These are phyloP conservation scores for Symbiodinium natans DNA, from an alignment of 73 alveolate species.

Conservation along the genomic window DNA sequence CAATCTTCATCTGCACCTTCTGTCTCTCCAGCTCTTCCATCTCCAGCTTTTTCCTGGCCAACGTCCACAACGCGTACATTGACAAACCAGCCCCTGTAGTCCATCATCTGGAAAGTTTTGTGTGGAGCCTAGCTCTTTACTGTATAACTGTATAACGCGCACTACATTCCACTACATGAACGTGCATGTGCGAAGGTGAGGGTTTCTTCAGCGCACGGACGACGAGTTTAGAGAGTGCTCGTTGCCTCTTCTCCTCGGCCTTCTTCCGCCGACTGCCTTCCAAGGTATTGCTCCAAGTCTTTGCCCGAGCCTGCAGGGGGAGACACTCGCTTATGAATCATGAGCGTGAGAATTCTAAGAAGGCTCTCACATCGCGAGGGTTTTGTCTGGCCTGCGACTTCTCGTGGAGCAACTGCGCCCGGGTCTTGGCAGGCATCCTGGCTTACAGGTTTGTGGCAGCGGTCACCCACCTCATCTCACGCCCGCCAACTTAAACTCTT, in stretches of 20 bases:
- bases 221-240: too few relatives aligned
- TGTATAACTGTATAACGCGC: too few relatives aligned
- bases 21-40: conserved; percentile 77
- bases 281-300: conserved; percentile 96
- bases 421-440: conserved; percentile 59
- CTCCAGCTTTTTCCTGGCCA: conserved; percentile 63
- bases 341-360: too few relatives aligned
- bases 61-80: not conserved
- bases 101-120: too few relatives aligned
- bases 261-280: conserved; percentile 96
- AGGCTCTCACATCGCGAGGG: too few relatives aligned
- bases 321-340: too few relatives aligned
- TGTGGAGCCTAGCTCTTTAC: too few relatives aligned
- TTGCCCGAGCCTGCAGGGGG: conserved; percentile 95
- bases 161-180: too few relatives aligned
- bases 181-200: too few relatives aligned
- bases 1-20: not conserved
- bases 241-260: conserved; percentile 96
- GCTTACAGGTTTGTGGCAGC: not conserved
- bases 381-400: conserved; percentile 76
- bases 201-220: too few relatives aligned
- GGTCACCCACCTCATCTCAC: not conserved
- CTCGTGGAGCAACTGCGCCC: conserved; percentile 87
- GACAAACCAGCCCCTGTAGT: too few relatives aligned
- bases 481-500: not conserved